phyloP scores from a whole-genome alignment of 1,139 yeast genomes.

The Sugiyamaella pinicola region DNA sequence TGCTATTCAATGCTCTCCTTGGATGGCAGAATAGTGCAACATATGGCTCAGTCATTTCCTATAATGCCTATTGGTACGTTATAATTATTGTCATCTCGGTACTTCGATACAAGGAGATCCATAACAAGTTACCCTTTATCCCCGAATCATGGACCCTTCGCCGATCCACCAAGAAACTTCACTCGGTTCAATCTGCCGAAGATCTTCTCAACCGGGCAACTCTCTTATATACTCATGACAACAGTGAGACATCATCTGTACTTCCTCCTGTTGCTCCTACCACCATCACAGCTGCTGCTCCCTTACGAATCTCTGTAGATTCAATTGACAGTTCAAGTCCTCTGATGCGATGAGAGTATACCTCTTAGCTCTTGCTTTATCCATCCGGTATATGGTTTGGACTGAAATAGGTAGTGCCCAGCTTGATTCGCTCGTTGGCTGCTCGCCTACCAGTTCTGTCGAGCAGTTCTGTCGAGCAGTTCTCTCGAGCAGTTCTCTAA shows the following conservation, averaged over 20 bases:
- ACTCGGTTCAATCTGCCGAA: constrained; percentile 27
- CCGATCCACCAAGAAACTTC: constrained; percentile 11
- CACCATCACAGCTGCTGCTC: constrained; percentile 3
- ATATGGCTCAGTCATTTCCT: constrained; percentile 79
- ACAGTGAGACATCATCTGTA: constrained; percentile 10
- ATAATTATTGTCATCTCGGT: constrained; percentile 57
- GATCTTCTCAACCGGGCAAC: constrained; percentile 31
- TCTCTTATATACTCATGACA: constrained; percentile 22
- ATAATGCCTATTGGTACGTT: constrained; percentile 79
- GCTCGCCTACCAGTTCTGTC: too few relatives aligned
- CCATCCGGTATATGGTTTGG: too few relatives aligned
- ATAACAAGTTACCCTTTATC: constrained; percentile 57
- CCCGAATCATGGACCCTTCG: constrained; percentile 30
- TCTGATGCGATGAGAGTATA: constrained; percentile 23
- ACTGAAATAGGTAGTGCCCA: too few relatives aligned
- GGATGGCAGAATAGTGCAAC: constrained; percentile 96
- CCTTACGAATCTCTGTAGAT: constrained; percentile 28
- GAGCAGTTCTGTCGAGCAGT: too few relatives aligned
- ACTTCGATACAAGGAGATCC: constrained; percentile 72
- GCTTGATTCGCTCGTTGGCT: too few relatives aligned
- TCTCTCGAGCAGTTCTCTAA: neutral
- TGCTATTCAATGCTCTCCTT: constrained; percentile 79
- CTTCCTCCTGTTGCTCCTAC: neutral
- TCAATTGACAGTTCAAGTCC: constrained; percentile 32
- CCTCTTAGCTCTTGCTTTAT: neutral